A percentile compares a stretch with the other conserved stretches of the same genome.
These are phyloP conservation scores for Clitopilus hobsonii DNA, from an alignment of 768 basidiomycete genomes.

Conservation along the genomic window DNA sequence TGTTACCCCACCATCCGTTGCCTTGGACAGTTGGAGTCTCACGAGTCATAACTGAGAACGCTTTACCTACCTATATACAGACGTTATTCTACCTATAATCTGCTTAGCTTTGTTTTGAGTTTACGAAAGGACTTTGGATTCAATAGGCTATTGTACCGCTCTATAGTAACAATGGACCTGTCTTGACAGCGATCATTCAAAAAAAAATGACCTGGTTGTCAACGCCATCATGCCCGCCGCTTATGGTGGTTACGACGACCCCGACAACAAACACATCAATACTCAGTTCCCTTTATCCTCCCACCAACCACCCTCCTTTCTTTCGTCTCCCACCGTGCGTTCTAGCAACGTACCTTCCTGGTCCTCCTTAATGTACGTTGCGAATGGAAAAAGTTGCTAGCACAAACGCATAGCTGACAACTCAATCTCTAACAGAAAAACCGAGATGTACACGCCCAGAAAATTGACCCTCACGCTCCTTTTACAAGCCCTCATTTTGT, in stretches of 20 bases:
- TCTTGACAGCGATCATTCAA: not conserved
- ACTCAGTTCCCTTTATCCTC: slow-evolving; percentile 11
- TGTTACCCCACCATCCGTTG: slow-evolving; percentile 67
- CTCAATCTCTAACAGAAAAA: too few species aligned
- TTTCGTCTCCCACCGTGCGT: slow-evolving; percentile 1
- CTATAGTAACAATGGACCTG: slow-evolving; percentile 1
- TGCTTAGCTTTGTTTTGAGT: not conserved
- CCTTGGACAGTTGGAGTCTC: slow-evolving; percentile 70
- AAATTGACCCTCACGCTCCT: slow-evolving; percentile 58
- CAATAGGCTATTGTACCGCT: not conserved
- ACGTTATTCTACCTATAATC: not conserved
- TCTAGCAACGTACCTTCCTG: not conserved
- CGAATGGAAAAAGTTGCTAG: too few species aligned
- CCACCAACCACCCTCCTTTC: slow-evolving; percentile 4
- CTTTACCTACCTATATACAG: not conserved
- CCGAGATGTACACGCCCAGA: slow-evolving; percentile 15
- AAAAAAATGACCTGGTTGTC: not conserved
- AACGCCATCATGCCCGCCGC: slow-evolving; percentile 3
- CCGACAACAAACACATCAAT: slow-evolving; percentile 5
- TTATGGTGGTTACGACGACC: not conserved
- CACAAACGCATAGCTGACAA: too few species aligned
- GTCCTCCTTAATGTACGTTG: not conserved
- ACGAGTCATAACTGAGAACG: slow-evolving; percentile 63
- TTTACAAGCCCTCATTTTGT: slow-evolving; percentile 53
- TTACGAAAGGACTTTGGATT: slow-evolving; percentile 8